Conservation (phyloP, 2,329 filamentous ascomycete genomes). For the Pseudopyrenochaeta lycopersici region DNA sequence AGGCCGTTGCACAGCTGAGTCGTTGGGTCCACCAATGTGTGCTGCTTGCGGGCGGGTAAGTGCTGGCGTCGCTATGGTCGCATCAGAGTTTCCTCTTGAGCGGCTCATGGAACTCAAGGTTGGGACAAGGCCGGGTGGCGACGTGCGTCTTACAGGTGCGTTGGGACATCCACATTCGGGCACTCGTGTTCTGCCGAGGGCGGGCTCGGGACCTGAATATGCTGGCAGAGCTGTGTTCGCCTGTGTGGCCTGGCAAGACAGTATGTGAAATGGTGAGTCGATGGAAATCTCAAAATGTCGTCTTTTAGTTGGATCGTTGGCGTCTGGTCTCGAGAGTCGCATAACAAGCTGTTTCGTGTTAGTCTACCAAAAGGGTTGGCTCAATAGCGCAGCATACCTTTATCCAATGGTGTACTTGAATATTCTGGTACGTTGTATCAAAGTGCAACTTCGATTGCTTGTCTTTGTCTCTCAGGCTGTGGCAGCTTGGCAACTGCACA, state of each 20-base stretch:
- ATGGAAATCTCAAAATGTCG: constrained; percentile 96
- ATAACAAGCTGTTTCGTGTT: constrained; percentile 77
- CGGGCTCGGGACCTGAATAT: constrained; percentile 69
- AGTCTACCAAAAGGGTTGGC: too few relatives aligned
- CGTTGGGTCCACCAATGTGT: constrained; percentile 56
- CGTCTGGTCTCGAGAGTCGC: constrained; percentile 85
- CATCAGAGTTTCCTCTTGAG: constrained; percentile 38
- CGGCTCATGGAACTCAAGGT: constrained; percentile 66
- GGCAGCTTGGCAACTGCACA: constrained; percentile 88
- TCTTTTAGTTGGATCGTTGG: constrained; percentile 78
- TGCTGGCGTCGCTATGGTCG: constrained; percentile 36
- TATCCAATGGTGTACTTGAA: constrained; percentile 95
- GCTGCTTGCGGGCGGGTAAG: constrained; percentile 62
- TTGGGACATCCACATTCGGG: constrained; percentile 73
- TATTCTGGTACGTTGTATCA: constrained; percentile 92
- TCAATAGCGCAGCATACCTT: constrained; percentile 67
- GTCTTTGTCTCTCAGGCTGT: constrained; percentile 80
- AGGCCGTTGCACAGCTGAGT: constrained; percentile 67
- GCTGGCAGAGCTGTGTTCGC: constrained; percentile 86
- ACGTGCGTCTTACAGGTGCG: constrained; percentile 62
- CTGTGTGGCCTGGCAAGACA: constrained; percentile 92
- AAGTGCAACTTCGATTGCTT: constrained; percentile 75
- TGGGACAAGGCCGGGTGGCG: constrained; percentile 61
- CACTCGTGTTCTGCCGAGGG: constrained; percentile 40
- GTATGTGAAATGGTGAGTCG: constrained; percentile 91